Percentiles rank a stretch among this genome's conserved stretches.
These are phyloP conservation scores for Barnettozyma botsteinii DNA, from an alignment of 805 yeast genomes.

Conservation along the genomic window DNA sequence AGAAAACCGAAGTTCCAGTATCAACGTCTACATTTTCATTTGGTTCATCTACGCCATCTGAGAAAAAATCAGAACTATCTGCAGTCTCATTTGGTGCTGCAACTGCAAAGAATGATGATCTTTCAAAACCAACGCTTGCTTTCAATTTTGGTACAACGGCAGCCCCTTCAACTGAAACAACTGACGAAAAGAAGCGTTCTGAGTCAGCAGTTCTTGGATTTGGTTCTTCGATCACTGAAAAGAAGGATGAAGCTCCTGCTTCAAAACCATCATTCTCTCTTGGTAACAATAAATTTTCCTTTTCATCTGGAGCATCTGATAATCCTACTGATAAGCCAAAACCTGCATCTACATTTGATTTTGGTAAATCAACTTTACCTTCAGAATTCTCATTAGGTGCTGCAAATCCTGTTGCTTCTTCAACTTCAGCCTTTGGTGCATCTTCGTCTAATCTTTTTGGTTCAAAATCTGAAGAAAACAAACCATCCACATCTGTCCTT, in stretches of 20 bases:
- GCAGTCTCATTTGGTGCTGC: constrained; percentile 8
- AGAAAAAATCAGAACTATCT: background rate
- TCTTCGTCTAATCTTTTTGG: background rate
- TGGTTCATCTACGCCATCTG: constrained; percentile 4
- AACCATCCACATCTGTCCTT: background rate
- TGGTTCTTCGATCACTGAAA: constrained; percentile 3
- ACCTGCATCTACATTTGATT: background rate
- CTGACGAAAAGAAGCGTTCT: background rate
- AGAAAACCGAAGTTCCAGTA: constrained; percentile 2
- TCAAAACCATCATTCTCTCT: background rate
- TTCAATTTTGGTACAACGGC: background rate
- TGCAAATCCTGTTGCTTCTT: background rate
- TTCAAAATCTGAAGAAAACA: background rate
- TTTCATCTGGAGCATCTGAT: background rate
- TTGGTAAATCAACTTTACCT: background rate
- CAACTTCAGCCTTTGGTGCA: constrained; percentile 1
- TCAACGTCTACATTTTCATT: constrained; percentile 10
- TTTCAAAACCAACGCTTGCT: constrained; percentile 1
- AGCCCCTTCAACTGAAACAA: background rate
- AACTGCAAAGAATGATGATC: background rate
- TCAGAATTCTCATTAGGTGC: background rate
- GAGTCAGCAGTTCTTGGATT: no score
- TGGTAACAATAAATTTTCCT: no score
- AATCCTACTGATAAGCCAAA: background rate
- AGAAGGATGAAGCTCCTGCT: background rate